Evolutionary conservation across 768 basidiomycete species (phyloP).

Genomic region (Postia placenta): DNA sequence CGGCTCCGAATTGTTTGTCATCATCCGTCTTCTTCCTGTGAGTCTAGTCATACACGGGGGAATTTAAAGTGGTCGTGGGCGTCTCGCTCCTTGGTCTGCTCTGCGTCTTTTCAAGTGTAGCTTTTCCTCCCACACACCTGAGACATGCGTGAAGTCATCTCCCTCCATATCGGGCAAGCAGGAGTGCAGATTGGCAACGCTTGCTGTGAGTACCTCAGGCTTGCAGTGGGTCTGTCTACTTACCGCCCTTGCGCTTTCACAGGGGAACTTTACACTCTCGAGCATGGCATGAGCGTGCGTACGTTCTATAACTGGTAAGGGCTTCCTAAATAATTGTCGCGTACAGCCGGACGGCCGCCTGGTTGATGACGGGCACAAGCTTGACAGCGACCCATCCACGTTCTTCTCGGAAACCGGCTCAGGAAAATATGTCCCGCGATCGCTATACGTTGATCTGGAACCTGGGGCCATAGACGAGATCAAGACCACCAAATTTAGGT

Average conservation of each 20-base stretch:
- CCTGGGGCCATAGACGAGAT: conserved; percentile 96
- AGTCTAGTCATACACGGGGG: background rate
- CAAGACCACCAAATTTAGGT: conserved; percentile 85
- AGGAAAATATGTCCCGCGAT: conserved; percentile 94
- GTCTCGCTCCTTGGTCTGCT: background rate
- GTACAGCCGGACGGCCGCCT: conserved; percentile 88
- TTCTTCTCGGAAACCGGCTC: conserved; percentile 96
- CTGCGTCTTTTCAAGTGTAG: background rate
- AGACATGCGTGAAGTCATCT: conserved; percentile 88
- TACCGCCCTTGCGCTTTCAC: conserved; percentile 9
- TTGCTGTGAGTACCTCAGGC: conserved; percentile 63
- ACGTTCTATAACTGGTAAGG: background rate
- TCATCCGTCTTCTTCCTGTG: background rate
- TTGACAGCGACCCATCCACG: conserved; percentile 89
- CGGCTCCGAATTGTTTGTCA: background rate
- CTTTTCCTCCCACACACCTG: background rate
- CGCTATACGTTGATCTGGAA: conserved; percentile 94
- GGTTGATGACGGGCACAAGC: conserved; percentile 46
- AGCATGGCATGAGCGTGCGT: conserved; percentile 92
- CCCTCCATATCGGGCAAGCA: conserved; percentile 95
- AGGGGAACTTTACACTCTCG: conserved; percentile 98
- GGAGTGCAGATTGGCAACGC: conserved; percentile 94
- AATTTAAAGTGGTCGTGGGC: background rate
- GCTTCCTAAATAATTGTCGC: conserved; percentile 1
- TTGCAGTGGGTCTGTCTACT: conserved; percentile 7